Evolutionary conservation across 129 eudicot species (phyloP), one percentile per base, ranked within the genome.

Genomic region (Oenanthe sinensis): DNA sequence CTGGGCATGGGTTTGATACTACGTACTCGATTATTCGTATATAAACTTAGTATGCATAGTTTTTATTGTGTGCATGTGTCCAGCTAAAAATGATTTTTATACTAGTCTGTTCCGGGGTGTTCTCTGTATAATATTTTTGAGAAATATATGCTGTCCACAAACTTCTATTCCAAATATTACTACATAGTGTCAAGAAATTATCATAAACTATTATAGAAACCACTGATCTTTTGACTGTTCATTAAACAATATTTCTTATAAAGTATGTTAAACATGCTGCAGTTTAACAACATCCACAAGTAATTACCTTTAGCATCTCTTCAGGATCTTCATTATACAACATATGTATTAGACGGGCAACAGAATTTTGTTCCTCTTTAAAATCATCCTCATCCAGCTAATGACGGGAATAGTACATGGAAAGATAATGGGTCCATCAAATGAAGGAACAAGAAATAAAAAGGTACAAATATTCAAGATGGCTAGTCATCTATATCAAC

Each of bases 361-460:
- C 97, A 79, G 97, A 90, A 86, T 92, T 92, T 83, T 96, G 99
- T 85, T 96, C 99, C 85, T 96, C 99, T 74, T 86, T 90, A 69
- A 96, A 96, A 85, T 96, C 99, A 86, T 96, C 99, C 81, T 96
- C 99, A 77, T 96, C 99, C 80, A 90, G 87, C 99, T 93, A 79
- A 71, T 44, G 10, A 36, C 80, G 80, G 40, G 39, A 45, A 58
- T 45, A 87, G 19, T 75, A 82, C 71, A 84, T 75, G 33, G 33
- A 76, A 65, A 84, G 42, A 65, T 26, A 79, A 26, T 28, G 76
- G 22, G 42, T 46, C 48, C 63, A n/a, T 47, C 26, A 77, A 79
- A 55, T 11, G 80, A 14, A 44, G 24, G 44, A 46, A 44, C 69
- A 52, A 11, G 22, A 65, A 78, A 37, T 39, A 50, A 22, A 70